Evolutionary conservation across 805 yeast species (phyloP).

Genomic region (Zygotorulaspora chibaensis): DNA sequence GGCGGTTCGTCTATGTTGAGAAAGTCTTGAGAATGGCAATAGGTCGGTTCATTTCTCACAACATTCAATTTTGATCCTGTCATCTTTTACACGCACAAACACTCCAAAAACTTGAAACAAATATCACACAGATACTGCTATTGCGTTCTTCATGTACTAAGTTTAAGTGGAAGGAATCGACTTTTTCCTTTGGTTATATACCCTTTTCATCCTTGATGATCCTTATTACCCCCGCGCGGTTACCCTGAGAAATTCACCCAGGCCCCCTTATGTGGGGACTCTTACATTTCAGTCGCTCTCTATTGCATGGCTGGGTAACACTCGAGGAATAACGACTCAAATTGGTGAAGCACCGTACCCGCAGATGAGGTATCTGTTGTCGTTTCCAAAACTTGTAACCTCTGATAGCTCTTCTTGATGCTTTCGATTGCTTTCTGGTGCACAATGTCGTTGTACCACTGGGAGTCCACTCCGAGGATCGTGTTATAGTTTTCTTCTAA

Average conservation of each 20-base stretch:
- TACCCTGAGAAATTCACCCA: not conserved
- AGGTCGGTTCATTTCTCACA: slow-evolving; percentile 2
- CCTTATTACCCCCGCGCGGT: not conserved
- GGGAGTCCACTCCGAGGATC: slow-evolving; percentile 12
- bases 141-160: not conserved
- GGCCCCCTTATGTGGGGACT: not conserved
- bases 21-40: slow-evolving; percentile 17
- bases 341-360: not conserved
- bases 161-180: not conserved
- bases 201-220: not conserved
- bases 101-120: not conserved
- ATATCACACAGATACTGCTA: not conserved
- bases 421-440: not conserved
- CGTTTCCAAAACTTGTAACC: not conserved
- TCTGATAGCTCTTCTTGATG: slow-evolving; percentile 3
- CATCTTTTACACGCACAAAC: not conserved
- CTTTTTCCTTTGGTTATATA: not conserved
- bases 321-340: slow-evolving; percentile 2
- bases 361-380: not conserved
- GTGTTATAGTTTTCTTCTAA: slow-evolving; percentile 6
- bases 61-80: slow-evolving; percentile 5
- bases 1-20: slow-evolving; percentile 25
- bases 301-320: slow-evolving; percentile 9
- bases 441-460: slow-evolving; percentile 14
- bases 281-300: not conserved